These are phyloP conservation scores for Candida glaebosa DNA, from an alignment of 805 yeast species.

Conservation along the genomic window DNA sequence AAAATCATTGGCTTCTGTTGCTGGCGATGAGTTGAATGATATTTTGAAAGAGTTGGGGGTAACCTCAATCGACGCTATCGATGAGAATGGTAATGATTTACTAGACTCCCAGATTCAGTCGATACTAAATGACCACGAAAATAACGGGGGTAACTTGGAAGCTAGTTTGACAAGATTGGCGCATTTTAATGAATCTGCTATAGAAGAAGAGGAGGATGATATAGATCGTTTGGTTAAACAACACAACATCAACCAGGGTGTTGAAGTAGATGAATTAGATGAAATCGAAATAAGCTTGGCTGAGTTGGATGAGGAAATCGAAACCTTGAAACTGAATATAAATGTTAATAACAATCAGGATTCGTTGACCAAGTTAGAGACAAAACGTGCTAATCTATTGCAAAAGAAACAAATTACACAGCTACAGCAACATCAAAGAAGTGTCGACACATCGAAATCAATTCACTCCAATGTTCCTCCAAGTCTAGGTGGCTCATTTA, in stretches of 20 bases:
- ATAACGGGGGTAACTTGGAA: constrained; percentile 12
- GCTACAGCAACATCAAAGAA: constrained; percentile 8
- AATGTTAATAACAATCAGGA: constrained; percentile 33
- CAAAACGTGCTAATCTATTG: constrained; percentile 16
- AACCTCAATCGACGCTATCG: constrained; percentile 24
- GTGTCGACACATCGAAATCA: not conserved
- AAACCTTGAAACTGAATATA: constrained; percentile 36
- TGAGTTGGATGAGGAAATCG: constrained; percentile 38
- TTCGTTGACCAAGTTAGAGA: constrained; percentile 20
- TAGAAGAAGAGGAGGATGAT: constrained; percentile 36
- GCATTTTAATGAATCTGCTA: constrained; percentile 21
- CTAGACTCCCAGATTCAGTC: constrained; percentile 32
- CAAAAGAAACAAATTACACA: constrained; percentile 19
- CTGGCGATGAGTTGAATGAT: constrained; percentile 37
- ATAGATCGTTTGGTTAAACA: constrained; percentile 32
- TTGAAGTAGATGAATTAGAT: constrained; percentile 16
- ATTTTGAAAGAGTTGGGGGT: constrained; percentile 36
- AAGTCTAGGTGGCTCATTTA: constrained; percentile 20
- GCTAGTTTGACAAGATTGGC: constrained; percentile 15
- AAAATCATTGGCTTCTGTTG: constrained; percentile 35
- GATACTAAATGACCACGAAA: constrained; percentile 19
- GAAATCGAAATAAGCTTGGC: constrained; percentile 26
- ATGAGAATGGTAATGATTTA: constrained; percentile 22
- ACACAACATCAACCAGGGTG: constrained; percentile 34
- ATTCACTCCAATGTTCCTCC: not conserved